Percentiles rank a stretch among this genome's conserved stretches.
Evolutionary conservation across 2,329 filamentous ascomycete genomes (phyloP).

Genomic region (Cercospora beticola): DNA sequence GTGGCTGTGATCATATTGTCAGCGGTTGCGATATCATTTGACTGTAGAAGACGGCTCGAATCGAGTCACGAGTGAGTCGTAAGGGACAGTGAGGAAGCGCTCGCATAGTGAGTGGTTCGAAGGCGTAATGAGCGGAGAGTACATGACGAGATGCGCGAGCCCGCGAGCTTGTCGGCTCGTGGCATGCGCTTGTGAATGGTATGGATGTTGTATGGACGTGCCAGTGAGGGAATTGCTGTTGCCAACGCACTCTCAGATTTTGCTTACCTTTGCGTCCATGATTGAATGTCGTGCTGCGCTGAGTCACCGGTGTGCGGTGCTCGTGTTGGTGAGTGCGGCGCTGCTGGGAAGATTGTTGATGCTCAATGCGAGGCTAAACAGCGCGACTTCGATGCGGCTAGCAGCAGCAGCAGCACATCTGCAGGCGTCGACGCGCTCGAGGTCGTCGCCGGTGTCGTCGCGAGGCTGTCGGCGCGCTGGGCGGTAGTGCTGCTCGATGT

Average conservation of each 20-base stretch:
- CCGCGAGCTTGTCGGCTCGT: neutral
- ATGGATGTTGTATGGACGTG: conserved; percentile 4
- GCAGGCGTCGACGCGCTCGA: neutral
- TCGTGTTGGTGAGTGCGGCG: neutral
- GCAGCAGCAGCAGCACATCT: neutral
- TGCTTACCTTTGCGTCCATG: conserved; percentile 35
- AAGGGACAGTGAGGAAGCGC: neutral
- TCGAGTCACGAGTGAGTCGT: neutral
- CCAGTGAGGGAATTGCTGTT: neutral
- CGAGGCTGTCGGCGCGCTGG: conserved; percentile 7
- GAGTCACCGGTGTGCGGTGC: conserved; percentile 1
- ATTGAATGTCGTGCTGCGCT: neutral
- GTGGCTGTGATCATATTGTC: conserved; percentile 57
- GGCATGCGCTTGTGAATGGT: conserved; percentile 4
- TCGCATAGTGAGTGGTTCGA: neutral
- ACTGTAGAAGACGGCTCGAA: conserved; percentile 11
- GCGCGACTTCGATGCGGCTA: conserved; percentile 12
- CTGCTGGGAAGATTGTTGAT: neutral
- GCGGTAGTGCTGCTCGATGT: conserved; percentile 1
- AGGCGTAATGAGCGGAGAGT: conserved; percentile 10
- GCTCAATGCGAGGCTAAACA: neutral
- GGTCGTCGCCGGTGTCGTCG: neutral
- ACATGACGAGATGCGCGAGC: neutral
- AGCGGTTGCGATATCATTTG: conserved; percentile 28
- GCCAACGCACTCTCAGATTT: conserved; percentile 4